Base-by-base conservation (phyloP, 2,329 filamentous ascomycete species). In the Apiospora arundinis region DNA sequence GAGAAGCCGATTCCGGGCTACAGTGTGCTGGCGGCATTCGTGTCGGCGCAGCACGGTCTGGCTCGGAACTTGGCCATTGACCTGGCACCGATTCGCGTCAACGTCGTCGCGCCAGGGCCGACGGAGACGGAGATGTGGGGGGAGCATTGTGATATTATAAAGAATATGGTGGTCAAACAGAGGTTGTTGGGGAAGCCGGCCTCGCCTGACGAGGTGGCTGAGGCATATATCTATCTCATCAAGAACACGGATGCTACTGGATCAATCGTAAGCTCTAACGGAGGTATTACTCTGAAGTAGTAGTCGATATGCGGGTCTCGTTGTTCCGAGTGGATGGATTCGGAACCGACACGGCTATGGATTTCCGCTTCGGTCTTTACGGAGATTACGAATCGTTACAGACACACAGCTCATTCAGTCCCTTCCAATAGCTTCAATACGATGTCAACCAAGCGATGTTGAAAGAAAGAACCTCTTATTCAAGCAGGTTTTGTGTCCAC, bases 61-160 rank as follows among this genome's bases (percentile, higher is more conserved):
- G 83, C 84, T 2, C 83, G 87, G 1, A 85, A 83, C 3, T 80
- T 93, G 45, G 91, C 91, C 1, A 75, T 92, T 44, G 91, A 93
- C 75, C 76, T 93, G 70, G 86, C 85, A 73, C 91, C 91, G 0
- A 80, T 92, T 11, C 81, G 92, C 1, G 90, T 92, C 37, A 93
- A 93, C 76, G 77, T 86, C 0, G 88, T 93, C 1, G 82, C 80
- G 69, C 89, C 90, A 0, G 91, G 91, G 0, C 81, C 83, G 0
- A 82, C 88, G 0, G 78, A 84, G 49, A 90, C 88, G 7, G 83
- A 84, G 56, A 70, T 87, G 42, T 85, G 80, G 78, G 77, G 78
- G 8, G 69, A 73, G 2, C 73, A 78, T 70, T 46, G 72, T 6
- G 78, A 75, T 21, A 75, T 78, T 44, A 56, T 74, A 56, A 74